Conservation (phyloP, 2,329 filamentous ascomycete species). For the Sporothrix schenckii region DNA sequence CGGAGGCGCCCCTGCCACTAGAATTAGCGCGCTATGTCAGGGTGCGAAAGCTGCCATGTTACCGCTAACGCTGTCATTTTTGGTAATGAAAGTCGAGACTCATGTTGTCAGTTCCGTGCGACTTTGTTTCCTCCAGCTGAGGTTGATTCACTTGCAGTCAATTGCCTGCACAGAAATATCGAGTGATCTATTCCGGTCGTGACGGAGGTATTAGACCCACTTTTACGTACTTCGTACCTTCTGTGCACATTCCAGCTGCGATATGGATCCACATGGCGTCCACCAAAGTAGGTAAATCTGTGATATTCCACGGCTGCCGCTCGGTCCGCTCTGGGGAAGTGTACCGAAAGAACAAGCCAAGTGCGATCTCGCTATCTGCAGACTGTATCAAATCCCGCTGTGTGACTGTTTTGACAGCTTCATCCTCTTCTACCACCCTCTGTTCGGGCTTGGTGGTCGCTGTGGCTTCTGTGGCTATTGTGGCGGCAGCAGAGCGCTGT, state of each 20-base stretch:
- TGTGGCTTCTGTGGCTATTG: conserved; percentile 2
- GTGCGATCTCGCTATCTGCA: background rate
- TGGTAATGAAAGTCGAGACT: background rate
- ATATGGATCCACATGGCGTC: conserved; percentile 1
- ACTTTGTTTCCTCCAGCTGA: background rate
- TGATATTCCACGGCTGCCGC: conserved; percentile 14
- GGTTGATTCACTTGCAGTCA: background rate
- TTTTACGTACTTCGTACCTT: conserved; percentile 5
- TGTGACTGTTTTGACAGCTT: background rate
- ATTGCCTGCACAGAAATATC: background rate
- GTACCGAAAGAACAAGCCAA: background rate
- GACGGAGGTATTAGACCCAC: background rate
- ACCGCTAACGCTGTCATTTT: background rate
- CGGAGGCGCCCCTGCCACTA: conserved; percentile 9
- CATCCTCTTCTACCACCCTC: background rate
- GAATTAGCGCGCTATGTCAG: background rate
- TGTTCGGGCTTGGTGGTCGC: background rate
- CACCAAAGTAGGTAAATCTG: conserved; percentile 1
- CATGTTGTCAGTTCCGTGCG: background rate
- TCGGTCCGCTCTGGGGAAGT: conserved; percentile 14
- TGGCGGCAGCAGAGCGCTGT: background rate
- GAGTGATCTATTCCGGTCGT: no score
- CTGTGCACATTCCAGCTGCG: background rate
- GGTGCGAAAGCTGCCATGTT: background rate
- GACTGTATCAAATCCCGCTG: background rate